Base-by-base conservation (phyloP, 371 early-diverging fungal species). In the Cokeromyces recurvatus region DNA sequence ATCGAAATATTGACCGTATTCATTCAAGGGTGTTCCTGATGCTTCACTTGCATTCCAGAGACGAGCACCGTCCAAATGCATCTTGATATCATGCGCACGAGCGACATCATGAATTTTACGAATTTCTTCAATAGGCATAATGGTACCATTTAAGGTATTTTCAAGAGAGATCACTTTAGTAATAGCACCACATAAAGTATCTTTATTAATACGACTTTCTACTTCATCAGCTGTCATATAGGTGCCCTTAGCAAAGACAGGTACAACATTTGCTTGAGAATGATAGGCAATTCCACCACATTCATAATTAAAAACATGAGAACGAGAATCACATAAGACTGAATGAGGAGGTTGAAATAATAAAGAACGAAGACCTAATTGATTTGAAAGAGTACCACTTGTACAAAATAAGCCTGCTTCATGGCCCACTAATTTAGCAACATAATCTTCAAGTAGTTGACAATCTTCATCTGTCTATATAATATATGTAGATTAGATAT, bases 41-140 rank as follows among this genome's bases (percentile, higher is more conserved):
- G 68, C 85, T 17, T 78, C 74, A 15, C 72, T 67, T 2, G 95
- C 96, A 53, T 95, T 90, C 96, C 96, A 95, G 24, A 95, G 66
- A 46, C 96, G 67, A 12, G 95, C 90, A 3, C 96, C 95, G 53
- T 95, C 96, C 32, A 94, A 32, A 47, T 95, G 96, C 36, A 92
- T 66, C 34, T 63, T 68, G 16, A 91, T 51, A 3, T 59, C 71
- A 14, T 78, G 46, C 7, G 69, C 59, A 6, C 64, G 58, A 1
- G 84, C 85, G 15, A 88, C 48, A 11, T 52, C 63, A 2, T 74
- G 66, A 45, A 95, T 91, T 38, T 74, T 59, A 22, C 55, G 51
- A 22, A 91, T 81, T 37, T 90, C 89, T 34, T 82, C 81, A 7
- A 88, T 36, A 1, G 91, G 91, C 71, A 90, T 80, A 37, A 91